phyloP scores from a whole-genome alignment of 2,329 filamentous ascomycete genomes.

The Sporothrix dimorphospora region DNA sequence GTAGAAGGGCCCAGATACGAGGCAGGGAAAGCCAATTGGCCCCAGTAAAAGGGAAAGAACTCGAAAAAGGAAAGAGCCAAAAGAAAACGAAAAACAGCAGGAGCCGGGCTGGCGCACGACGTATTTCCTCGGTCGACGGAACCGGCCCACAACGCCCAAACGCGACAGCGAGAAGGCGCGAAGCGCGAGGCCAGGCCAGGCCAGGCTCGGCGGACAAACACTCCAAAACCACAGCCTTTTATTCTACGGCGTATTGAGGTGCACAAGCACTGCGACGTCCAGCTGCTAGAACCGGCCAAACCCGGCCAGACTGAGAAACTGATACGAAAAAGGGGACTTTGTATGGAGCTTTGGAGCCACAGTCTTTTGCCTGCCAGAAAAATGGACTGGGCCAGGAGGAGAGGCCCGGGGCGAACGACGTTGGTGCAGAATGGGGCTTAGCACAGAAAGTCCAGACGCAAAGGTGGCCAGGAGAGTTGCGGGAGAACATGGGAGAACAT shows the following conservation, averaged over 20 bases:
- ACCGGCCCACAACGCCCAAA: conserved; percentile 20
- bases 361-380: not conserved
- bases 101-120: not conserved
- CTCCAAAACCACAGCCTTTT: not conserved
- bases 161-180: conserved; percentile 33
- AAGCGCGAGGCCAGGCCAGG: conserved; percentile 30
- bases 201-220: not conserved
- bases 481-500: conserved; percentile 16
- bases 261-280: not conserved
- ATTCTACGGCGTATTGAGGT: not conserved
- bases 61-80: conserved; percentile 1
- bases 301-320: not conserved
- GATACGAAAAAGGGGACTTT: not conserved
- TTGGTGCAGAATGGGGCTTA: not conserved
- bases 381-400: not conserved
- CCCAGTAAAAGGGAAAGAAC: not conserved
- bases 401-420: conserved; percentile 8
- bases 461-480: not conserved
- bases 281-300: conserved; percentile 17
- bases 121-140: conserved; percentile 20
- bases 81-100: not conserved
- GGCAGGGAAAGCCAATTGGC: not conserved
- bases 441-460: not conserved
- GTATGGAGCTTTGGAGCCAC: not conserved
- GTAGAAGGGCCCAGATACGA: no score